Evolutionary conservation across 352 stramenopile genomes (phyloP).

Genomic region (Phytopythium boreale): DNA sequence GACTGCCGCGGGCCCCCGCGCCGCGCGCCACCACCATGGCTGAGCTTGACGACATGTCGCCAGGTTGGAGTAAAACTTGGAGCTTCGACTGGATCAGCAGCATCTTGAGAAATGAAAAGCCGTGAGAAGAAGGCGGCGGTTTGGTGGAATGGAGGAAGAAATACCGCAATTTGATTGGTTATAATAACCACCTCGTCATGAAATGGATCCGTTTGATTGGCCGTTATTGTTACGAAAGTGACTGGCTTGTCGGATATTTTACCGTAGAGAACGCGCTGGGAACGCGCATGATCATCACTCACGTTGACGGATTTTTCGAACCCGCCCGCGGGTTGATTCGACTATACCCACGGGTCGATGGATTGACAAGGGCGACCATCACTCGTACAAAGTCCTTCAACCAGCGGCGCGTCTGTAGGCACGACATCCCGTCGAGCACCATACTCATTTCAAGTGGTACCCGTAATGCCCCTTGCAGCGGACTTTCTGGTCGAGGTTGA

Average conservation of each 20-base stretch:
- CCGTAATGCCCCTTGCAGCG: too few species aligned
- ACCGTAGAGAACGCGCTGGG: background rate
- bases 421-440: too few species aligned
- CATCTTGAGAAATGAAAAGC: background rate
- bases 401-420: too few species aligned
- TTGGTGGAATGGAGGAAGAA: background rate
- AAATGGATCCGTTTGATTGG: background rate
- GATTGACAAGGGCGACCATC: too few species aligned
- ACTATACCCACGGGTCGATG: background rate
- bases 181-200: background rate
- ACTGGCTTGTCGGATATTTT: background rate
- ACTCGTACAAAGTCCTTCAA: too few species aligned
- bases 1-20: background rate
- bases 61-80: background rate
- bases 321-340: background rate
- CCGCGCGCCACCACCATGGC: background rate
- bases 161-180: background rate
- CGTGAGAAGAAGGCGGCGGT: background rate
- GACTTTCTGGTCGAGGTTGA: too few species aligned
- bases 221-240: background rate
- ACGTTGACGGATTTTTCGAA: background rate
- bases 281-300: constrained; percentile 1
- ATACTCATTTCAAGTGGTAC: too few species aligned
- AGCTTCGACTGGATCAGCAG: background rate
- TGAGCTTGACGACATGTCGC: background rate